These are phyloP conservation scores for Cocos nucifera DNA, from an alignment of 176 grass and related monocot genomes.

Conservation along the genomic window DNA sequence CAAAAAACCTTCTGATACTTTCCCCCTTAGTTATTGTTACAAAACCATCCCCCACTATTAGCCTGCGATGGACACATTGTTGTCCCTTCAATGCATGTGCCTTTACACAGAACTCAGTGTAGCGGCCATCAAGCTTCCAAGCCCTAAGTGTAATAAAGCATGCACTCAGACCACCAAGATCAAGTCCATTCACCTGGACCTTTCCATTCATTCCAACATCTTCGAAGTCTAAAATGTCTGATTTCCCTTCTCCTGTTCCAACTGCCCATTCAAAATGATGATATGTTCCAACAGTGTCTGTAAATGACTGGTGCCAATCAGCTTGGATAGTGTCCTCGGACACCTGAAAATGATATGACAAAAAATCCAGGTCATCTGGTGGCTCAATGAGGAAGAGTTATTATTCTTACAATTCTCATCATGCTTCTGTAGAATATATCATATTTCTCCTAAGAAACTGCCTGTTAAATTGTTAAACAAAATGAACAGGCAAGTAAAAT, in stretches of 20 bases:
- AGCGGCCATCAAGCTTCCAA: conserved; percentile 59
- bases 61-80: conserved; percentile 73
- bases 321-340: conserved; percentile 58
- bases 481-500: too few species aligned
- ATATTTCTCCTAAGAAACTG: too few species aligned
- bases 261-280: conserved; percentile 92
- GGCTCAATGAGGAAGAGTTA: neutral
- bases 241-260: conserved; percentile 78
- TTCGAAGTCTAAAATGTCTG: conserved; percentile 69
- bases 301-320: conserved; percentile 67
- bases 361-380: conserved; percentile 13
- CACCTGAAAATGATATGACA: conserved; percentile 48
- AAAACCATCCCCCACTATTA: conserved; percentile 74
- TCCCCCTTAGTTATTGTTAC: conserved; percentile 80
- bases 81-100: conserved; percentile 92
- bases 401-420: too few species aligned
- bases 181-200: conserved; percentile 53
- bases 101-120: conserved; percentile 64
- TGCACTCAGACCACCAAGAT: conserved; percentile 51
- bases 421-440: too few species aligned
- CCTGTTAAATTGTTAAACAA: too few species aligned
- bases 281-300: conserved; percentile 52
- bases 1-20: conserved; percentile 78
- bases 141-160: conserved; percentile 68
- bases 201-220: conserved; percentile 66